These are phyloP conservation scores for Floccularia luteovirens DNA, from an alignment of 768 basidiomycete genomes.

Conservation along the genomic window DNA sequence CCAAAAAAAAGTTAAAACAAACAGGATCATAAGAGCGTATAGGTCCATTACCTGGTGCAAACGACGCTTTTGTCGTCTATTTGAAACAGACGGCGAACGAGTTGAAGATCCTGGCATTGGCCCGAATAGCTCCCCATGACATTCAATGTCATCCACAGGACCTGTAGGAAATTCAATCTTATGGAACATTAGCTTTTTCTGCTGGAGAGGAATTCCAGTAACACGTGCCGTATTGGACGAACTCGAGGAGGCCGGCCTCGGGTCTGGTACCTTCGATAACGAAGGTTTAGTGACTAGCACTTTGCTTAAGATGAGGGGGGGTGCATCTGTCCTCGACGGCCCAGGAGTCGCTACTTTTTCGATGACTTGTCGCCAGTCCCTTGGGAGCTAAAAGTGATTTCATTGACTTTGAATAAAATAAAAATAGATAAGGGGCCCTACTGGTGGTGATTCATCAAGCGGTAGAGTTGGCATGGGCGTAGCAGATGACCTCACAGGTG, in stretches of 20 bases:
- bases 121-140: not conserved
- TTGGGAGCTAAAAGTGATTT: slow-evolving; percentile 18
- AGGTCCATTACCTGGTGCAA: slow-evolving; percentile 12
- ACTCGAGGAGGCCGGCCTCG: not conserved
- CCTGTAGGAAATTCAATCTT: not conserved
- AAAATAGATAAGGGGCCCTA: slow-evolving; percentile 3
- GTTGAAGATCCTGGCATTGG: not conserved
- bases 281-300: not conserved
- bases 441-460: slow-evolving; percentile 7
- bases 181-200: not conserved
- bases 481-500: slow-evolving; percentile 2
- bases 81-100: slow-evolving; percentile 2
- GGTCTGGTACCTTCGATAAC: not conserved
- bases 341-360: slow-evolving; percentile 7
- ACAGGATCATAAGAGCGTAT: not conserved
- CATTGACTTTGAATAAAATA: not conserved
- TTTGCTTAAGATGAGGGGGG: not conserved
- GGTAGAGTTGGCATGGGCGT: not conserved
- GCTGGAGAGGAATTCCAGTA: not conserved
- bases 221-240: not conserved
- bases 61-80: slow-evolving; percentile 12
- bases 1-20: not conserved
- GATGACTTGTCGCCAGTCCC: slow-evolving; percentile 25
- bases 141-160: not conserved
- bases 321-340: slow-evolving; percentile 2